Conservation (phyloP, 306 rosid species). For the Chamaecrista fasciculata region DNA sequence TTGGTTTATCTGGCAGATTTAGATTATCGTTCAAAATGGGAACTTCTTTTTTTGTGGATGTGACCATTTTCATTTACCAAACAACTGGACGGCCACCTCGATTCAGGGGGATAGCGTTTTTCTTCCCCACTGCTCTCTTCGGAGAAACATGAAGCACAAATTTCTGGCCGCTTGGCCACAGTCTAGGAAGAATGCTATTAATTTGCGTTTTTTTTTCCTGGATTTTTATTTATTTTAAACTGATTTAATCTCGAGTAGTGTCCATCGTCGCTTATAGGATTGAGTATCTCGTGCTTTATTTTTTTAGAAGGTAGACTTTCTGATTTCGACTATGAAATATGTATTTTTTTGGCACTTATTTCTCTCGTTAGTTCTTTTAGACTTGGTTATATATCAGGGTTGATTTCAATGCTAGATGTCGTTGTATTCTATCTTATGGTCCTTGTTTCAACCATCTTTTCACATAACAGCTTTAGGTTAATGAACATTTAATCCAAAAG, state of each 20-base stretch:
- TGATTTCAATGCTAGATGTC: slow-evolving; percentile 18
- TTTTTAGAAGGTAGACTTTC: neutral
- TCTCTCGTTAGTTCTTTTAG: slow-evolving; percentile 6
- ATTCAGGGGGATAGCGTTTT: slow-evolving; percentile 13
- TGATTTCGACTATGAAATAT: neutral
- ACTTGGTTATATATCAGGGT: neutral
- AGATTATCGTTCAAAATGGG: slow-evolving; percentile 30
- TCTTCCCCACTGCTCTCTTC: slow-evolving; percentile 24
- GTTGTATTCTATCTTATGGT: slow-evolving; percentile 9
- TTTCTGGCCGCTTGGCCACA: neutral
- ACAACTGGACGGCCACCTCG: slow-evolving; percentile 24
- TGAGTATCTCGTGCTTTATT: slow-evolving; percentile 1
- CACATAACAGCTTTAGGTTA: neutral
- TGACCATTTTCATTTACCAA: slow-evolving; percentile 21
- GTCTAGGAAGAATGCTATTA: slow-evolving; percentile 4
- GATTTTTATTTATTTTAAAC: neutral
- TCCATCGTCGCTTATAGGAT: no score
- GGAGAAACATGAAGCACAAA: slow-evolving; percentile 7
- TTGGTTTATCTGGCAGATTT: slow-evolving; percentile 26
- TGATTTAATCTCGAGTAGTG: slow-evolving; percentile 17
- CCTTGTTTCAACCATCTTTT: slow-evolving; percentile 22
- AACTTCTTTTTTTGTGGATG: slow-evolving; percentile 18
- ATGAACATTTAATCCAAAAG: slow-evolving; percentile 1
- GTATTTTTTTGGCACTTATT: slow-evolving; percentile 17
- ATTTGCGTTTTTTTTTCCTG: neutral